phyloP scores from a whole-genome alignment of 805 yeast genomes.

The Starmera dryadoides region DNA sequence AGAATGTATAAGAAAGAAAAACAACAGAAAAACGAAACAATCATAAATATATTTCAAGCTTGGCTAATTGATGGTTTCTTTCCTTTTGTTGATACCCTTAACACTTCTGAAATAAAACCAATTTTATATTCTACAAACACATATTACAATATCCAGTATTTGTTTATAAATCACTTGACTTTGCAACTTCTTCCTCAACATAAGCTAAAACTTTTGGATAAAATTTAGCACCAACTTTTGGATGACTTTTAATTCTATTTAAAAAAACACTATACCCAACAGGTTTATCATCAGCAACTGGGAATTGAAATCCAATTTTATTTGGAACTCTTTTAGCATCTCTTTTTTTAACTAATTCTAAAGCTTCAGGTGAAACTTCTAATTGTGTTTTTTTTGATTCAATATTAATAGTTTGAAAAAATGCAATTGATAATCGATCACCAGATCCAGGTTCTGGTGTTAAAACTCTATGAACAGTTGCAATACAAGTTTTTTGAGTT shows the following conservation, averaged over 20 bases:
- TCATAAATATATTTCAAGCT: no score
- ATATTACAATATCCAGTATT: no score
- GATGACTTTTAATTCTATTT: conserved; percentile 41
- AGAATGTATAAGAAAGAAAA: no score
- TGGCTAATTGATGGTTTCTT: no score
- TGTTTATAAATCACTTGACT: conserved; percentile 1
- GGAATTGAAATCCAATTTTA: conserved; percentile 21
- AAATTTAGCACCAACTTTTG: conserved; percentile 39
- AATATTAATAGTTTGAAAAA: conserved; percentile 38
- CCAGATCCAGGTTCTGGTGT: conserved; percentile 16
- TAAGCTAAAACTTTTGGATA: conserved; percentile 34
- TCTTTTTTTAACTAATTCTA: conserved; percentile 10
- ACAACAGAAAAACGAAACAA: no score
- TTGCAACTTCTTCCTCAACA: conserved; percentile 16
- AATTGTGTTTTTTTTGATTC: conserved; percentile 14
- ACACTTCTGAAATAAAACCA: no score
- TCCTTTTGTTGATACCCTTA: no score
- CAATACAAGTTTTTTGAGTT: conserved; percentile 40
- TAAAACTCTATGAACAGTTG: conserved; percentile 40
- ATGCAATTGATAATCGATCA: conserved; percentile 37
- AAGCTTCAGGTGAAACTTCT: conserved; percentile 10
- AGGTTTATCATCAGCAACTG: conserved; percentile 24
- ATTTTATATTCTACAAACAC: no score
- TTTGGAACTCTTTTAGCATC: conserved; percentile 12
- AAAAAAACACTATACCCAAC: conserved; percentile 40